phyloP scores from a whole-genome alignment of 768 basidiomycete genomes.

The Leucocoprinus sp. region DNA sequence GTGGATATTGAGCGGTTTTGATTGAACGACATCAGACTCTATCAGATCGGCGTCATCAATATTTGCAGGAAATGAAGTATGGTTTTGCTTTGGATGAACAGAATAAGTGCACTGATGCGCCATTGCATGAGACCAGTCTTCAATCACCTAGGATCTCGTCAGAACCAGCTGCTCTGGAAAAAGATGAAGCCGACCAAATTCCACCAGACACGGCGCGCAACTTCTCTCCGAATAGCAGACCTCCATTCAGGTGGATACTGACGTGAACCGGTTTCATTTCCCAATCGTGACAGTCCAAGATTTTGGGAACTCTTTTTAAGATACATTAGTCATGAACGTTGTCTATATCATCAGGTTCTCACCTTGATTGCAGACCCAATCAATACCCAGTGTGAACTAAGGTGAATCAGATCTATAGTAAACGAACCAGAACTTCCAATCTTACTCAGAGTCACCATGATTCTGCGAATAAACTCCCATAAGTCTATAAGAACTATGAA shows the following conservation, averaged over 20 bases:
- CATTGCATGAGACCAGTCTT: conserved; percentile 22
- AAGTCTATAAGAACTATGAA: conserved; percentile 13
- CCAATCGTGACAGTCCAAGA: conserved; percentile 20
- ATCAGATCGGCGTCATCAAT: conserved; percentile 19
- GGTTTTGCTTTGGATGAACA: conserved; percentile 22
- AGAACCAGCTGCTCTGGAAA: background rate
- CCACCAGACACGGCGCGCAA: conserved; percentile 21
- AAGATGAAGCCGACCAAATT: conserved; percentile 13
- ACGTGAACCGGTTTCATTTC: conserved; percentile 17
- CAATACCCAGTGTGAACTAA: conserved; percentile 20
- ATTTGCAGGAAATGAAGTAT: conserved; percentile 20
- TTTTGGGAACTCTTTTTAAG: conserved; percentile 19
- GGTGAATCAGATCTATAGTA: background rate
- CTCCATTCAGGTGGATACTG: conserved; percentile 18
- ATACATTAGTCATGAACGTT: background rate
- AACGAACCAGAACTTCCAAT: background rate
- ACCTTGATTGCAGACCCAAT: conserved; percentile 22
- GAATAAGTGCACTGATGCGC: conserved; percentile 21
- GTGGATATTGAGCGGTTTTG: conserved; percentile 15
- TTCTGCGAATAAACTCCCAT: conserved; percentile 24
- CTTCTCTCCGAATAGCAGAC: conserved; percentile 19
- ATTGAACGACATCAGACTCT: conserved; percentile 13
- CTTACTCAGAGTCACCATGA: conserved; percentile 21
- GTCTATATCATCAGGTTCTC: background rate
- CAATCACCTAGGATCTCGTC: conserved; percentile 14